A percentile compares a stretch with the other conserved stretches of the same genome.
phyloP scores from a whole-genome alignment of 164 flowering plant genomes.

The Akebia trifoliata region DNA sequence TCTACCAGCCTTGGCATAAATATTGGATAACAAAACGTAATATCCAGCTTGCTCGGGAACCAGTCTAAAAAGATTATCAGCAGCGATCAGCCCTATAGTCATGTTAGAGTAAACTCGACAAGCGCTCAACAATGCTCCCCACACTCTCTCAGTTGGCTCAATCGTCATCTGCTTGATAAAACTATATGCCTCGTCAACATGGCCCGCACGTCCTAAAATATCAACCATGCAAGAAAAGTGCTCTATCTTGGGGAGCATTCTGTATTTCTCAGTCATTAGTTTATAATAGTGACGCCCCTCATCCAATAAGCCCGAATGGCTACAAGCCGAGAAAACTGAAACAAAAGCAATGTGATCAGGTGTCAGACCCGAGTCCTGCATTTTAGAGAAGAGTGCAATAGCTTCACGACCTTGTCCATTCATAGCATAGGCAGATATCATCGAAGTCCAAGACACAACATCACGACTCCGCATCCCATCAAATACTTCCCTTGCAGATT shows the following conservation, averaged over 20 bases:
- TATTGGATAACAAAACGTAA: conserved; percentile 36
- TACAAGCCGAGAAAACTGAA: conserved; percentile 28
- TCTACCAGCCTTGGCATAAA: conserved; percentile 39
- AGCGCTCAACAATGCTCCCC: conserved; percentile 41
- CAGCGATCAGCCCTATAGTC: conserved; percentile 30
- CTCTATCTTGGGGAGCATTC: conserved; percentile 30
- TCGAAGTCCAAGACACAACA: conserved; percentile 40
- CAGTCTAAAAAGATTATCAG: conserved; percentile 33
- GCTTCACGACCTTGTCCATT: conserved; percentile 30
- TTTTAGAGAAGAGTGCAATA: conserved; percentile 19
- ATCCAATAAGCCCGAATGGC: conserved; percentile 28
- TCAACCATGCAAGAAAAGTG: conserved; percentile 41
- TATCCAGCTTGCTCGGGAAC: conserved; percentile 37
- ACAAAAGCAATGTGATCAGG: conserved; percentile 36
- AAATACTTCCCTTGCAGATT: conserved; percentile 29
- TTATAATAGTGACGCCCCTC: conserved; percentile 19
- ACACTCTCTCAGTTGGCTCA: conserved; percentile 35
- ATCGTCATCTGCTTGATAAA: conserved; percentile 31
- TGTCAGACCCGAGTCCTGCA: conserved; percentile 17
- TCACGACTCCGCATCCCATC: conserved; percentile 23
- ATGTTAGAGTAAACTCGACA: conserved; percentile 30
- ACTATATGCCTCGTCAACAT: conserved; percentile 30
- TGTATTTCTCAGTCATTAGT: conserved; percentile 22
- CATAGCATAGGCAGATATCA: conserved; percentile 33
- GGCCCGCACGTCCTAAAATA: conserved; percentile 35